These are phyloP conservation scores for Arthromyces matolae DNA, from an alignment of 768 basidiomycete species.

Conservation along the genomic window DNA sequence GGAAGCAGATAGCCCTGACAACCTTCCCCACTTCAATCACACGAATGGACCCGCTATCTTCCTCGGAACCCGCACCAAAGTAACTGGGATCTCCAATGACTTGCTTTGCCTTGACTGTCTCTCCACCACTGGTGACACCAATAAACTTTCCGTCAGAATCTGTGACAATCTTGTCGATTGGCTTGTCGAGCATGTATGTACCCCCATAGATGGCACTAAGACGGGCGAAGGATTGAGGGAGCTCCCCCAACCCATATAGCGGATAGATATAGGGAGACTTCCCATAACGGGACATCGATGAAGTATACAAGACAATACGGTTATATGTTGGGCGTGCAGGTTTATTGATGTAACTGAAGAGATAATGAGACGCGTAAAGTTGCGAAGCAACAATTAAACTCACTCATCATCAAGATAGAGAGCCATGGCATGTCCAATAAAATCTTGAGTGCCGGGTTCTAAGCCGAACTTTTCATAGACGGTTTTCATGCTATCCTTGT, in stretches of 20 bases:
- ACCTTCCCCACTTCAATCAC: slow-evolving; percentile 94
- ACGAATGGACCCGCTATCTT: slow-evolving; percentile 72
- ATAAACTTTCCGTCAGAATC: slow-evolving; percentile 84
- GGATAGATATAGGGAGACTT: slow-evolving; percentile 99
- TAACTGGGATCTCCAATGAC: slow-evolving; percentile 98
- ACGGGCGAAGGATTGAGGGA: slow-evolving; percentile 97
- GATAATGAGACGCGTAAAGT: background rate
- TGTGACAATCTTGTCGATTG: slow-evolving; percentile 85
- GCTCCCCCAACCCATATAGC: slow-evolving; percentile 96
- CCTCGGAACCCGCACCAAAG: slow-evolving; percentile 73
- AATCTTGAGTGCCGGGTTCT: slow-evolving; percentile 97
- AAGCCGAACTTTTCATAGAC: slow-evolving; percentile 97
- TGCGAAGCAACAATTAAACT: slow-evolving; percentile 26
- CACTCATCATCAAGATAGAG: slow-evolving; percentile 97
- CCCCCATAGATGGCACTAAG: slow-evolving; percentile 98
- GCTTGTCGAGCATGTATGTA: slow-evolving; percentile 99
- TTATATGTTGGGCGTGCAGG: slow-evolving; percentile 88
- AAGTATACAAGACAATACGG: slow-evolving; percentile 95
- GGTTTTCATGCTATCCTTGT: slow-evolving; percentile 87
- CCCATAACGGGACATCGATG: slow-evolving; percentile 98
- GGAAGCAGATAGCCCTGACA: slow-evolving; percentile 92
- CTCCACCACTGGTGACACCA: slow-evolving; percentile 84
- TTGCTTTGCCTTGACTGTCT: slow-evolving; percentile 95
- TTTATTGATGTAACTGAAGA: slow-evolving; percentile 82
- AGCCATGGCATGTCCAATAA: slow-evolving; percentile 99